These are phyloP conservation scores for Macadamia integrifolia DNA, from an alignment of 164 flowering plant species.

Conservation along the genomic window DNA sequence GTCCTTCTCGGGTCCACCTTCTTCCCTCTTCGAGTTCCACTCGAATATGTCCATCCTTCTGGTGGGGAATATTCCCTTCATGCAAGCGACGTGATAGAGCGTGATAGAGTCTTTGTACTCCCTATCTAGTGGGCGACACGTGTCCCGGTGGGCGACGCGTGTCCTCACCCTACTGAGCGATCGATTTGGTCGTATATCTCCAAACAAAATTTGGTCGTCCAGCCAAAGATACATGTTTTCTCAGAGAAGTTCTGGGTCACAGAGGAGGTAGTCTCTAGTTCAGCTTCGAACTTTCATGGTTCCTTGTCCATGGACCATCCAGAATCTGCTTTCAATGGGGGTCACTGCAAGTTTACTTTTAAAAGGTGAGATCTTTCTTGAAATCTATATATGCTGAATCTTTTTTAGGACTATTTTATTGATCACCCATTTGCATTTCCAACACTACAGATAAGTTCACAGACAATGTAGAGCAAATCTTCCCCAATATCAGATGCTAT, in stretches of 20 bases:
- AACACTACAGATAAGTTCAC: slow-evolving; percentile 70
- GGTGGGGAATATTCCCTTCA: too few relatives aligned
- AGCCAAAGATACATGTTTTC: slow-evolving; percentile 36
- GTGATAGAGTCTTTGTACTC: too few relatives aligned
- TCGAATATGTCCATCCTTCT: too few relatives aligned
- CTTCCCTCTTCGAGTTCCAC: too few relatives aligned
- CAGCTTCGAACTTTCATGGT: slow-evolving; percentile 29
- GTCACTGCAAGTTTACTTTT: slow-evolving; percentile 44
- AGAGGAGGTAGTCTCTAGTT: slow-evolving; percentile 36
- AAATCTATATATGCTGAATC: neutral
- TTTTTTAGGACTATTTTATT: neutral
- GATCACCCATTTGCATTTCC: slow-evolving; percentile 2
- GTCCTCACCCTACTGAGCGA: too few relatives aligned
- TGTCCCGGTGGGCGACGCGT: too few relatives aligned
- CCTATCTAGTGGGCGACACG: too few relatives aligned
- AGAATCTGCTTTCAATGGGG: slow-evolving; percentile 40
- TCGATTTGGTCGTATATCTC: too few relatives aligned
- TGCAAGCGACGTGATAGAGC: too few relatives aligned
- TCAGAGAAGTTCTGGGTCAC: slow-evolving; percentile 47
- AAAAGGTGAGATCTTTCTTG: slow-evolving; percentile 48
- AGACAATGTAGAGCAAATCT: slow-evolving; percentile 45
- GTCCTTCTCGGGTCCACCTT: too few relatives aligned
- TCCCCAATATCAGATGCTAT: slow-evolving; percentile 37
- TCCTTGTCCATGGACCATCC: slow-evolving; percentile 31
- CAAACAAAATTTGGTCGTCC: slow-evolving; percentile 24